phyloP scores from a whole-genome alignment of 1,284 basidiomycete genomes.

The Apiotrichum porosum region DNA sequence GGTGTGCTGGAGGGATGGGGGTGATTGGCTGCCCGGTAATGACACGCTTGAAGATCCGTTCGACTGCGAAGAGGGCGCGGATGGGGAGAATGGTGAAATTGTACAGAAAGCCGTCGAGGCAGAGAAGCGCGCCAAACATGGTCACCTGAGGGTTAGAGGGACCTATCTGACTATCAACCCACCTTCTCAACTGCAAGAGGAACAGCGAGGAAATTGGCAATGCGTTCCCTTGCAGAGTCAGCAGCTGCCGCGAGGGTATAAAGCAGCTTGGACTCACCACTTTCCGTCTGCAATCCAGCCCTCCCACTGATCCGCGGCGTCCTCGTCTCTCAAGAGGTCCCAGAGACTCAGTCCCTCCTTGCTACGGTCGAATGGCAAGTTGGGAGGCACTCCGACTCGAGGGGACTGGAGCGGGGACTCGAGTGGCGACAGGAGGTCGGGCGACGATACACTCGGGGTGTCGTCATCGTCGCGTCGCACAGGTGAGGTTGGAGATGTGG shows the following conservation, averaged over 20 bases:
- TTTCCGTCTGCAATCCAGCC: conserved; percentile 47
- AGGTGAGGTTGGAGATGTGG: background rate
- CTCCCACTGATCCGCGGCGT: conserved; percentile 44
- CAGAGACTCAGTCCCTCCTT: conserved; percentile 5
- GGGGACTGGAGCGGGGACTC: background rate
- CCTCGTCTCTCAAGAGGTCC: conserved; percentile 42
- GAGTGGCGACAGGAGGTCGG: too few species aligned
- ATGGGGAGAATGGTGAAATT: conserved; percentile 97
- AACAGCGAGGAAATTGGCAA: conserved; percentile 92
- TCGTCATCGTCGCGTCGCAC: too few species aligned
- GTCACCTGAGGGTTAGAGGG: conserved; percentile 61
- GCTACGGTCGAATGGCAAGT: background rate
- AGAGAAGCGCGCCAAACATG: conserved; percentile 85
- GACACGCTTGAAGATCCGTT: conserved; percentile 52
- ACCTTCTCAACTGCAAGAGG: conserved; percentile 93
- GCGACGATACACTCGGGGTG: too few species aligned
- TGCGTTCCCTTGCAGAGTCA: conserved; percentile 65
- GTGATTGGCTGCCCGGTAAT: conserved; percentile 12
- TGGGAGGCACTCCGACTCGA: too few species aligned
- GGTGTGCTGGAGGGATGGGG: conserved; percentile 36
- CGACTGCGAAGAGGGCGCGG: conserved; percentile 66
- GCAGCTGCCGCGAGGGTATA: too few species aligned
- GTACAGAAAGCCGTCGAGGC: conserved; percentile 95
- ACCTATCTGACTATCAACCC: conserved; percentile 16
- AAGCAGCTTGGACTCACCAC: conserved; percentile 32